These are phyloP conservation scores for Malus fusca DNA, from an alignment of 306 rosid species.

Conservation along the genomic window DNA sequence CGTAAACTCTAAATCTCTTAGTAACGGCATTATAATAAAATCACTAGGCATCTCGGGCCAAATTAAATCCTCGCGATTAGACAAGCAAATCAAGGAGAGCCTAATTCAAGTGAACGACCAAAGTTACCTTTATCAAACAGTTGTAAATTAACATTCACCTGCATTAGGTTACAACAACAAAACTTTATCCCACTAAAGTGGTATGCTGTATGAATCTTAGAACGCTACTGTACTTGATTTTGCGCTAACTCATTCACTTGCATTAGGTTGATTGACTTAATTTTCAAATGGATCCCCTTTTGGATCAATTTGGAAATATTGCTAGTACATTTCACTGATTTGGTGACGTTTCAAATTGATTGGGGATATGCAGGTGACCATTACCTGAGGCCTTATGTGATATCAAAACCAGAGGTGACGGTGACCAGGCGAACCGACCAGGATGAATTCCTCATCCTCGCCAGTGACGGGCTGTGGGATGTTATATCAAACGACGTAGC, in stretches of 20 bases:
- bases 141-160: background rate
- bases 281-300: too few relatives aligned
- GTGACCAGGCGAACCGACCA: slow-evolving; percentile 49
- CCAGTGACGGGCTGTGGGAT: slow-evolving; percentile 91
- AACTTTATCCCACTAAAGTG: too few relatives aligned
- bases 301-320: background rate
- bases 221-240: too few relatives aligned
- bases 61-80: background rate
- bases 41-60: too few relatives aligned
- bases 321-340: background rate
- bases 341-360: background rate
- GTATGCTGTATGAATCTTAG: too few relatives aligned
- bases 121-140: background rate
- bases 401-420: slow-evolving; percentile 79
- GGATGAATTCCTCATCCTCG: slow-evolving; percentile 77
- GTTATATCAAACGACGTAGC: slow-evolving; percentile 62
- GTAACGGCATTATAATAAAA: background rate
- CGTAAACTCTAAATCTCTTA: background rate
- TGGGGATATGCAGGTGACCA: slow-evolving; percentile 53
- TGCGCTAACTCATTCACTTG: background rate
- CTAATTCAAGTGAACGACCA: background rate
- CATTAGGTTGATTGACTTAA: background rate
- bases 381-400: slow-evolving; percentile 69
- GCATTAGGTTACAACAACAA: background rate
- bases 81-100: background rate